These are phyloP conservation scores for Oenanthe javanica DNA, from an alignment of 140 eudicot genomes.

Conservation along the genomic window DNA sequence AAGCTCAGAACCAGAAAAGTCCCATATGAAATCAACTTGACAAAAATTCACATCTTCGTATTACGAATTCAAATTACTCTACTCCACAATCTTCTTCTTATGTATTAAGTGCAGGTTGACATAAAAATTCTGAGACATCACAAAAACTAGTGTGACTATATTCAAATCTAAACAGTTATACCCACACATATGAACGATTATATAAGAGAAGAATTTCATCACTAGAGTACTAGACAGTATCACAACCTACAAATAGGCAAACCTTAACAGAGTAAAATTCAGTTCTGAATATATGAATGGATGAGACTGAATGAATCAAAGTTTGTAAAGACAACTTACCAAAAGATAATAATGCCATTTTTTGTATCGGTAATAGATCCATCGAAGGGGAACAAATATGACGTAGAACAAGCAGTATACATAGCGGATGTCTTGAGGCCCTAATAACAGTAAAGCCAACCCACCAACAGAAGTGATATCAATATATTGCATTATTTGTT, in stretches of 20 bases:
- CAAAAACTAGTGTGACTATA: background rate
- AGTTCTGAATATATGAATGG: background rate
- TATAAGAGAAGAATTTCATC: background rate
- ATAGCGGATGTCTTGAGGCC: constrained; percentile 93
- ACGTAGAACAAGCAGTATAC: constrained; percentile 80
- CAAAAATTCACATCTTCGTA: background rate
- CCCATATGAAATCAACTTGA: background rate
- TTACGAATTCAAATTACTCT: background rate
- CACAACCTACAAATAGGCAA: background rate
- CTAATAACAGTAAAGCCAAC: constrained; percentile 26
- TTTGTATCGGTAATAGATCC: constrained; percentile 92
- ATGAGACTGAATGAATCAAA: background rate
- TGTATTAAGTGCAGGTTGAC: background rate
- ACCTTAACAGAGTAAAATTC: background rate
- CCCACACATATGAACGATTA: background rate
- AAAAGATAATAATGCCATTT: constrained; percentile 95
- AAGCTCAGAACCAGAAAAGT: background rate
- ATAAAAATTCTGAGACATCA: background rate
- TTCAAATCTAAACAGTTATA: background rate
- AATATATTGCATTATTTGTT: background rate
- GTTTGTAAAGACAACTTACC: constrained; percentile 32
- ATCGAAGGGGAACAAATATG: constrained; percentile 82
- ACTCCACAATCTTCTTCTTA: background rate
- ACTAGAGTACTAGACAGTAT: background rate
- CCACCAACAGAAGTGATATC: constrained; percentile 12